Evolutionary conservation across 1,139 yeast species (phyloP), one percentile per base, ranked within the genome.

Genomic region (Hyphopichia pseudoburtonii): DNA sequence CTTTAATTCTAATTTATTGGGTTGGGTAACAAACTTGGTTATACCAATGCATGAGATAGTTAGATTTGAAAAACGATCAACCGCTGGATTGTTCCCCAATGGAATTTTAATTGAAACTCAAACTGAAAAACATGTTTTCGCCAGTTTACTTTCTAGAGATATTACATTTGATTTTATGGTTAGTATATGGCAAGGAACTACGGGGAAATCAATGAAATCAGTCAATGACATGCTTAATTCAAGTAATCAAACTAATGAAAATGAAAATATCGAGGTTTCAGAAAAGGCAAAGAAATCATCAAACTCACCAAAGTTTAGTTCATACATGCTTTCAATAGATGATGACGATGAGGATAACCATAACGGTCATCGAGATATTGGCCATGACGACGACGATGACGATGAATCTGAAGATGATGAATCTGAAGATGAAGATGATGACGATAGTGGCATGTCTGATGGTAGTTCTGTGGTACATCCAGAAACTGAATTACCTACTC

Each of bases 21-120:
- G 97, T 1, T 90, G 96, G 96, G 88, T 88, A 2, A 88, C 97
- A 3, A 86, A 78, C 47, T 61, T 90, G 30, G 77, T 85, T 5
- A 76, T 92, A 22, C 81, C 87, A 2, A 77, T 84, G 50, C 77
- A 74, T 34, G 96, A 89, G 40, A 79, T 92, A 30, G 70, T 78
- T 3, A 71, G 77, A 18, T 74, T 92, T 48, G 96, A 89, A 50
- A 86, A 87, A 61, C 81, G 80, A 45, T 73, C 80, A 30, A 88
- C 96, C 0, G 96, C 89, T 1, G 96, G 95, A 0, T 66, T 92
- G 23, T 88, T 92, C 54, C 96, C 97, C 12, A 90, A 90, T 57
- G 97, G 96, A 2, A 86, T 90, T 14, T 70, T 77, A 10, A 70
- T 89, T n/a, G 83, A 81, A 44, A 84, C 95, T 2, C 70, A 65